A percentile compares a stretch with the other conserved stretches of the same genome.
Evolutionary conservation across 768 basidiomycete genomes (phyloP).

Genomic region (Neoboletus subvelutipes): DNA sequence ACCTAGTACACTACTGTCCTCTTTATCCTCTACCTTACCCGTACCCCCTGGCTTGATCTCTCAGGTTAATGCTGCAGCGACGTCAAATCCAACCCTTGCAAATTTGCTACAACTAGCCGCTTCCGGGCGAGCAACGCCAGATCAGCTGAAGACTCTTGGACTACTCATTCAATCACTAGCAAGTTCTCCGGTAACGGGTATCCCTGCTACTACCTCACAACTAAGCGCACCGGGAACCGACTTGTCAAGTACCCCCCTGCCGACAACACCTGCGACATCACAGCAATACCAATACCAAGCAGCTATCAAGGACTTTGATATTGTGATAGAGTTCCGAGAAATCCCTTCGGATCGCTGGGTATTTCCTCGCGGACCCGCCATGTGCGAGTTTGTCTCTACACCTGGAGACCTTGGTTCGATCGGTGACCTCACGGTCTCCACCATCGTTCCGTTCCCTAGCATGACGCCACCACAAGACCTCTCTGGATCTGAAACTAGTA

Average conservation of each 20-base stretch:
- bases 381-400: conserved; percentile 43
- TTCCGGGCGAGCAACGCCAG: conserved; percentile 56
- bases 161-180: conserved; percentile 72
- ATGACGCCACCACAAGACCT: conserved; percentile 12
- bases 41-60: conserved; percentile 59
- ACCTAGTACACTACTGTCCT: conserved; percentile 45
- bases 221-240: not conserved
- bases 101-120: conserved; percentile 66
- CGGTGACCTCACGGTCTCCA: conserved; percentile 41
- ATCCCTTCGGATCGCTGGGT: conserved; percentile 61
- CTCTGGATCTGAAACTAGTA: conserved; percentile 12
- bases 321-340: conserved; percentile 73
- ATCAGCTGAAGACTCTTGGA: conserved; percentile 67
- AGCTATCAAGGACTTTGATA: conserved; percentile 60
- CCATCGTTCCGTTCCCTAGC: conserved; percentile 45
- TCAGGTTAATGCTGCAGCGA: conserved; percentile 65
- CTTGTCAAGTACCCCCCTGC: conserved; percentile 13
- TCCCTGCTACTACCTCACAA: conserved; percentile 9
- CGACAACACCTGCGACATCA: conserved; percentile 13
- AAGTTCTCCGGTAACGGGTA: conserved; percentile 10
- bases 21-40: conserved; percentile 43
- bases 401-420: conserved; percentile 14
- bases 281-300: conserved; percentile 26
- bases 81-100: conserved; percentile 65
- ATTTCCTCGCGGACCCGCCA: conserved; percentile 58